Evolutionary conservation across 2,329 filamentous ascomycete genomes (phyloP).

Genomic region (Calonectria hongkongensis): DNA sequence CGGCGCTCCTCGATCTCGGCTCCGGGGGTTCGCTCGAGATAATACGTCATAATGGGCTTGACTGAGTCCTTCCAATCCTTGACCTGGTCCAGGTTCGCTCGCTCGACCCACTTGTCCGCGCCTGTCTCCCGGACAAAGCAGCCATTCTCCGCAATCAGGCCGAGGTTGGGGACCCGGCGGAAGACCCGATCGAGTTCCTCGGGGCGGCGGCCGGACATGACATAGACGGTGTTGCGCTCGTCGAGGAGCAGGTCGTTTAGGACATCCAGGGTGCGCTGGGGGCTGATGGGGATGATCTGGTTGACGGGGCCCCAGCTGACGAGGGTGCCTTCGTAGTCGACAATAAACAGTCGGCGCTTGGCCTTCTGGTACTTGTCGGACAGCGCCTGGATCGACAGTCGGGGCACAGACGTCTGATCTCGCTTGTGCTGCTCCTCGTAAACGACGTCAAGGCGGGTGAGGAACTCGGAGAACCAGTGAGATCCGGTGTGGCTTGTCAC

Average conservation of each 20-base stretch:
- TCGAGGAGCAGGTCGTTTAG: conserved; percentile 89
- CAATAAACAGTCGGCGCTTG: conserved; percentile 85
- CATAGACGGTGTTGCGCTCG: conserved; percentile 88
- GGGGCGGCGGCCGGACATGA: conserved; percentile 92
- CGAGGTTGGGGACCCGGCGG: conserved; percentile 86
- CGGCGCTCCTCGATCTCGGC: conserved; percentile 93
- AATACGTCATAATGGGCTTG: conserved; percentile 89
- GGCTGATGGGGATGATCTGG: conserved; percentile 89
- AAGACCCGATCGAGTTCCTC: conserved; percentile 93
- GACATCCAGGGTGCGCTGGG: conserved; percentile 87
- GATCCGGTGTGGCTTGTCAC: conserved; percentile 89
- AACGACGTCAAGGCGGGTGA: conserved; percentile 81
- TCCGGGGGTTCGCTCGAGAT: conserved; percentile 90
- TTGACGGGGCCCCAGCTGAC: conserved; percentile 90
- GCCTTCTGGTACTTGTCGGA: conserved; percentile 79
- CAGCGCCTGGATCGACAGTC: conserved; percentile 82
- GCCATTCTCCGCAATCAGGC: conserved; percentile 95
- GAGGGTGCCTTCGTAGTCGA: conserved; percentile 95
- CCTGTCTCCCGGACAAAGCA: conserved; percentile 88
- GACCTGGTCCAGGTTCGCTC: conserved; percentile 83
- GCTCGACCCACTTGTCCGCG: conserved; percentile 82
- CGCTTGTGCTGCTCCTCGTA: conserved; percentile 90
- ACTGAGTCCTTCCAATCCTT: conserved; percentile 89
- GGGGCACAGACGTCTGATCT: conserved; percentile 90
- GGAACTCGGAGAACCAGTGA: conserved; percentile 89